Conservation (phyloP, 495 filamentous ascomycete genomes). For the Tuber aestivum region DNA sequence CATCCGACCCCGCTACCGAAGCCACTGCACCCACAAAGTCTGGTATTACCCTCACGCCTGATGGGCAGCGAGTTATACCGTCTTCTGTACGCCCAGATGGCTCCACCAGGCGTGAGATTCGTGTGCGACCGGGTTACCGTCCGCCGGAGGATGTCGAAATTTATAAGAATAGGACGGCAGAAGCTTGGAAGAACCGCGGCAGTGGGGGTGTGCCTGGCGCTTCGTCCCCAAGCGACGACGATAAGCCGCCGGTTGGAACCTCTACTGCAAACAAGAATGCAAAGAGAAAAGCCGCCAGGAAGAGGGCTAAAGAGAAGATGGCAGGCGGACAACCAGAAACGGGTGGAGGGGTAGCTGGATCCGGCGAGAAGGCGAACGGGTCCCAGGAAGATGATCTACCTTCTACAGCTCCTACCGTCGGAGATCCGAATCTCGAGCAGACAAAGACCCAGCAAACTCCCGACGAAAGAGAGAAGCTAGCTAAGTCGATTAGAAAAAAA, state of each 20-base stretch:
- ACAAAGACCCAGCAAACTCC: constrained; percentile 53
- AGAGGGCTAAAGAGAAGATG: constrained; percentile 64
- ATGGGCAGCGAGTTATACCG: constrained; percentile 82
- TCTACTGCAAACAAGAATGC: constrained; percentile 74
- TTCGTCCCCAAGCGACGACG: constrained; percentile 53
- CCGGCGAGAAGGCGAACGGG: constrained; percentile 40
- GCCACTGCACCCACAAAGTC: constrained; percentile 53
- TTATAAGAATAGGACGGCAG: constrained; percentile 88
- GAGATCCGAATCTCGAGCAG: constrained; percentile 26
- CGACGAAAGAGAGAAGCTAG: constrained; percentile 85
- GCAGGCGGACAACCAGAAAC: constrained; percentile 41
- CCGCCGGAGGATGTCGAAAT: constrained; percentile 95
- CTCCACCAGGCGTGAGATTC: constrained; percentile 81
- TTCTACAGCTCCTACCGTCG: constrained; percentile 24
- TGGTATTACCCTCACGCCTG: constrained; percentile 70
- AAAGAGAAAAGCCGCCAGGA: constrained; percentile 84
- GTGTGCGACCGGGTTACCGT: constrained; percentile 83
- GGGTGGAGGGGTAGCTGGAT: constrained; percentile 23
- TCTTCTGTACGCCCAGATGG: constrained; percentile 81
- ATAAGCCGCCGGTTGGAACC: constrained; percentile 38
- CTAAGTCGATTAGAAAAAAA: constrained; percentile 90
- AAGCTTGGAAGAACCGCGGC: constrained; percentile 75
- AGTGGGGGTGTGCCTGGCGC: constrained; percentile 76
- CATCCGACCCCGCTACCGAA: constrained; percentile 24
- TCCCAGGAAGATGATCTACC: constrained; percentile 17